Percentiles rank a stretch among this genome's conserved stretches.
phyloP scores from a whole-genome alignment of 192 early-diverging fungal species.

The Coemansia sp. region DNA sequence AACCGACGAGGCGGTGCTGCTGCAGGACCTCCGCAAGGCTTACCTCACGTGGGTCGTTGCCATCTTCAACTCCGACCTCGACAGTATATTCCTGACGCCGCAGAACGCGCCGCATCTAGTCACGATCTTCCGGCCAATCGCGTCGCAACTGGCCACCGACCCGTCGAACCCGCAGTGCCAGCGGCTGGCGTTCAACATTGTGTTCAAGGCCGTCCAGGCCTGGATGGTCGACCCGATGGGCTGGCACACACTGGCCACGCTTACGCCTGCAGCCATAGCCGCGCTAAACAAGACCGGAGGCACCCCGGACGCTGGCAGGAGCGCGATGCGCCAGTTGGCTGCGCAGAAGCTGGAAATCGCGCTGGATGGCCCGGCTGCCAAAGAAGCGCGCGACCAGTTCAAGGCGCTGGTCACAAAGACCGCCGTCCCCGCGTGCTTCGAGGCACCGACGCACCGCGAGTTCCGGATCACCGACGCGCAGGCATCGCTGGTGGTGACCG shows the following conservation, averaged over 20 bases:
- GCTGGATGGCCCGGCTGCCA: constrained; percentile 18
- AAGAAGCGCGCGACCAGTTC: constrained; percentile 54
- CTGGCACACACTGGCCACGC: constrained; percentile 46
- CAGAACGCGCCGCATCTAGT: constrained; percentile 57
- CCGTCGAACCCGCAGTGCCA: constrained; percentile 33
- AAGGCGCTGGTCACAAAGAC: constrained; percentile 74
- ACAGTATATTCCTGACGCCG: constrained; percentile 71
- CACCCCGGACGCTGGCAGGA: constrained; percentile 4
- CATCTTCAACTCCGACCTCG: constrained; percentile 79
- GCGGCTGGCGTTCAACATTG: constrained; percentile 41
- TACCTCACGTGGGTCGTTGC: constrained; percentile 78
- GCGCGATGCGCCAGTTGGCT: constrained; percentile 28
- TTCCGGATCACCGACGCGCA: constrained; percentile 80
- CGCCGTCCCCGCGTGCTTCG: constrained; percentile 74
- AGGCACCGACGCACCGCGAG: constrained; percentile 69
- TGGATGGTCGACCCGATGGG: constrained; percentile 51
- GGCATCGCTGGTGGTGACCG: constrained; percentile 62
- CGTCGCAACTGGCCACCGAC: constrained; percentile 31
- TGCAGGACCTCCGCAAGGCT: constrained; percentile 75
- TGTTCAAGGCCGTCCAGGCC: constrained; percentile 45
- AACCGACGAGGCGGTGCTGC: constrained; percentile 80
- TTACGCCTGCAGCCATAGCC: constrained; percentile 36
- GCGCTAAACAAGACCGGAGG: constrained; percentile 24
- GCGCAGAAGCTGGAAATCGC: constrained; percentile 27
- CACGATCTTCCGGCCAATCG: constrained; percentile 39